A percentile compares a stretch with the other conserved stretches of the same genome.
Conservation (phyloP, 1,284 basidiomycete species). For the Ganoderma multipileum region DNA sequence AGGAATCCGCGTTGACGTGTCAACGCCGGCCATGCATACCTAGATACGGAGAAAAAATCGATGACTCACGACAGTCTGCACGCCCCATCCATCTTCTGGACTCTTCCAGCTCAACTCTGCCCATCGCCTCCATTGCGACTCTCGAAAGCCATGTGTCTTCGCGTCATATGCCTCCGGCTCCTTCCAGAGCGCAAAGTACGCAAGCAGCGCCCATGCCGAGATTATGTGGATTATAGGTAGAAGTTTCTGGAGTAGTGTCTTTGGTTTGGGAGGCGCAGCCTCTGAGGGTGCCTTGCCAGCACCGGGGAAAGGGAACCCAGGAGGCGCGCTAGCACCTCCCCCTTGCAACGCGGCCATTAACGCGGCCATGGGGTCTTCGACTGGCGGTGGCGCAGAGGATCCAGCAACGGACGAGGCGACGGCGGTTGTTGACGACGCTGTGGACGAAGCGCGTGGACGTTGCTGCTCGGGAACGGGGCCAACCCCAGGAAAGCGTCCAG, state of each 20-base stretch:
- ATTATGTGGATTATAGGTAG: slow-evolving; percentile 70
- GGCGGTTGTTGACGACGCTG: slow-evolving; percentile 28
- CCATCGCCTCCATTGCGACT: slow-evolving; percentile 62
- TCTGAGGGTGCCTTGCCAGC: slow-evolving; percentile 21
- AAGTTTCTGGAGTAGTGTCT: slow-evolving; percentile 61
- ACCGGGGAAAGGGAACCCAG: slow-evolving; percentile 25
- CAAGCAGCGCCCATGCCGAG: slow-evolving; percentile 66
- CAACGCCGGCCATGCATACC: not conserved
- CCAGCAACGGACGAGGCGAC: slow-evolving; percentile 15
- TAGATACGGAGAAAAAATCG: not conserved
- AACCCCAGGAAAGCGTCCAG: slow-evolving; percentile 15
- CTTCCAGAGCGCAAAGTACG: slow-evolving; percentile 69
- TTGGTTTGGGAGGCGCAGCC: slow-evolving; percentile 39
- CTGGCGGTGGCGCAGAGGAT: slow-evolving; percentile 14
- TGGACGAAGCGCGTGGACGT: slow-evolving; percentile 19
- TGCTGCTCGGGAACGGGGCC: slow-evolving; percentile 26
- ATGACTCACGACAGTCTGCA: slow-evolving; percentile 61
- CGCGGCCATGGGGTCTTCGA: slow-evolving; percentile 41
- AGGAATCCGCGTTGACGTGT: slow-evolving; percentile 14
- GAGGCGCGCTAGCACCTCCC: slow-evolving; percentile 26
- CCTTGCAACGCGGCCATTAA: slow-evolving; percentile 41
- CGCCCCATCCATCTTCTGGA: slow-evolving; percentile 47
- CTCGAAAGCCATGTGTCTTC: slow-evolving; percentile 30
- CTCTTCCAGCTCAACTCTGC: slow-evolving; percentile 51
- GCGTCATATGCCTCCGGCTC: slow-evolving; percentile 58